These are phyloP conservation scores for Fusarium armeniacum DNA, from an alignment of 2,329 filamentous ascomycete genomes.

Conservation along the genomic window DNA sequence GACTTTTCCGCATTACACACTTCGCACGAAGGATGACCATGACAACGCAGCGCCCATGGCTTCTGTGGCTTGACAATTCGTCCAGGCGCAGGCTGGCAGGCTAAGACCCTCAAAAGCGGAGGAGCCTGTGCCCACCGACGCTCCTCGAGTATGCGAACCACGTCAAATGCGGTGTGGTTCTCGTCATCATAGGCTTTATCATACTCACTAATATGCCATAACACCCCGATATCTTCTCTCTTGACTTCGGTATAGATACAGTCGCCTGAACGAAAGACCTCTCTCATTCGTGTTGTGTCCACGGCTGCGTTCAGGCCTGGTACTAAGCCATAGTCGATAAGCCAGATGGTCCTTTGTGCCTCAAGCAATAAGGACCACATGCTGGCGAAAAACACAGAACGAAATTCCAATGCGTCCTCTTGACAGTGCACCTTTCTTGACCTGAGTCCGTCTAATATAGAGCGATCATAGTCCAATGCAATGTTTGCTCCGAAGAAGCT, in stretches of 20 bases:
- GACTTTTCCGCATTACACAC: neutral
- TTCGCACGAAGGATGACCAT: neutral
- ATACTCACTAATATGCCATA: neutral
- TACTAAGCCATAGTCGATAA: conserved; percentile 19
- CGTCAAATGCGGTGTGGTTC: neutral
- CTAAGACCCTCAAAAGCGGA: neutral
- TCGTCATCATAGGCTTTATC: neutral
- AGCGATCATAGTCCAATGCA: conserved; percentile 27
- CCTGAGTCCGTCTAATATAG: neutral
- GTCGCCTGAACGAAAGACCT: conserved; percentile 16
- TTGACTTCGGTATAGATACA: conserved; percentile 17
- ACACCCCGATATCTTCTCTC: conserved; percentile 3
- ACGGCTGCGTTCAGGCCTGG: rapidly evolving
- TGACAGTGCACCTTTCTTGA: neutral
- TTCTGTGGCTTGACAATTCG: neutral
- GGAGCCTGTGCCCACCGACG: neutral
- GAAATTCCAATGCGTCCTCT: neutral
- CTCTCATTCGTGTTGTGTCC: rapidly evolving
- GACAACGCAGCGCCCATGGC: conserved; percentile 7
- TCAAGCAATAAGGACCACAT: conserved; percentile 11
- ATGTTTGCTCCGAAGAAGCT: conserved; percentile 29
- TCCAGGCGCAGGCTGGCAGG: neutral
- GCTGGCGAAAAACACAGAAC: neutral
- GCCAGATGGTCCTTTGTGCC: conserved; percentile 16
- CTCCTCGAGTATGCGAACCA: conserved; percentile 5